phyloP scores from a whole-genome alignment of 208 protist genomes.

The Zelonia costaricensis region DNA sequence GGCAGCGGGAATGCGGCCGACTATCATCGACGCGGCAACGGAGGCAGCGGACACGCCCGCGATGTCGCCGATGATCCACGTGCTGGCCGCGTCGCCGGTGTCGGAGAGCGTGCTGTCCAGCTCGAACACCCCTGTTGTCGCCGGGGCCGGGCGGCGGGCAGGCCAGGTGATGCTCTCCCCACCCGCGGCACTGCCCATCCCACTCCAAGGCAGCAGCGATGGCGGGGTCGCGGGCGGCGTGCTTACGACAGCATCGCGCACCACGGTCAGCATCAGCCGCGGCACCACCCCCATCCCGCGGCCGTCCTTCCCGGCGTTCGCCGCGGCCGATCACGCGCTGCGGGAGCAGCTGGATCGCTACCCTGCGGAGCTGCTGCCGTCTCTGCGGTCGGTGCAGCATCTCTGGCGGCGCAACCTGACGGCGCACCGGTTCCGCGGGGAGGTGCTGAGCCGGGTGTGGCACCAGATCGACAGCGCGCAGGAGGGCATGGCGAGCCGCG shows the following conservation, averaged over 20 bases:
- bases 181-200: too few species aligned
- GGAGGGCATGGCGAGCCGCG: conserved; percentile 22
- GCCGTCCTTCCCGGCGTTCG: conserved; percentile 11
- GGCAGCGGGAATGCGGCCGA: too few species aligned
- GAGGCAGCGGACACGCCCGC: too few species aligned
- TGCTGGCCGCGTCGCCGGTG: too few species aligned
- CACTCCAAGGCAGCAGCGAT: too few species aligned
- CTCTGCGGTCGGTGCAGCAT: conserved; percentile 36
- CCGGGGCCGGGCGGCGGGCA: too few species aligned
- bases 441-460: conserved; percentile 46
- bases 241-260: background rate
- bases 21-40: too few species aligned
- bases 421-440: conserved; percentile 35
- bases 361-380: conserved; percentile 5
- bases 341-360: conserved; percentile 13
- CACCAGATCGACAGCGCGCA: conserved; percentile 41
- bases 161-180: too few species aligned
- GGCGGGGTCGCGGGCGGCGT: too few species aligned
- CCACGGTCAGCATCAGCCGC: background rate
- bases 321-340: conserved; percentile 12
- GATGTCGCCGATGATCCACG: too few species aligned
- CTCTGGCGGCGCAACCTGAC: conserved; percentile 45
- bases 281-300: background rate
- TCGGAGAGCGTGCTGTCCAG: too few species aligned
- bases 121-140: too few species aligned